Base-by-base conservation (phyloP, 2,329 filamentous ascomycete genomes). In the Epichloe festucae region DNA sequence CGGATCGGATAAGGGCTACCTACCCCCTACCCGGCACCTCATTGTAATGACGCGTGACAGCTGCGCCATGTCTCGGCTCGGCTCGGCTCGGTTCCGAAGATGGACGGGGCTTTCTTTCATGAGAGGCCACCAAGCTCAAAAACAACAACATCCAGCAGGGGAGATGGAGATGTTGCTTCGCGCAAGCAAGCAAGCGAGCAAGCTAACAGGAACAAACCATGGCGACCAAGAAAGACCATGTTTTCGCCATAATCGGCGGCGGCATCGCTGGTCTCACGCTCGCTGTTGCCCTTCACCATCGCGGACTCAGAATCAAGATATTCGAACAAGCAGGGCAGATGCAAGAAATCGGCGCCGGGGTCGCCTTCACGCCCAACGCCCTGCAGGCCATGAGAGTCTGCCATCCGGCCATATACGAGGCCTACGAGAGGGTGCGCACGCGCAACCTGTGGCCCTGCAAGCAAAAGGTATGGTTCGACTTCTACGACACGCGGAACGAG, bases 311-410 rank as follows among this genome's bases (percentile, higher is more conserved):
- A 0, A 73, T 68, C 53, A 71, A 62, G 0, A 52, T 78, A 3
- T 78, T 74, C 56, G 75, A 78, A 57, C 68, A 71, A 5, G 67
- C 72, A 0, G 46, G 63, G 0, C 58, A 60, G 1, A 70, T 74
- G 50, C 63, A 67, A 3, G 73, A 76, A 55, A 71, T 73, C 4
- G 76, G 76, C 0, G 74, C 75, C 0, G 76, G 75, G 7, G 72
- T 78, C 27, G 74, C 72, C 3, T 72, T 77, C 56, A 72, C 68
- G 7, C 73, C 73, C n/a, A 76, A 76, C 54, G 73, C 74, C 2
- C 69, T 76, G 55, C 63, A 64, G 11, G 73, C 73, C 14, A 70
- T 78, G 64, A 55, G 53, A 5, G 49, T 62, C 14, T 61, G 74
- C 7, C 65, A 69, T 49, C 66, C 67, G 0, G 59, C 61, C n/a